Percentiles rank a stretch among this genome's conserved stretches.
These are phyloP conservation scores for Aspergillus alliaceus DNA, from an alignment of 2,329 filamentous ascomycete genomes.

Conservation along the genomic window DNA sequence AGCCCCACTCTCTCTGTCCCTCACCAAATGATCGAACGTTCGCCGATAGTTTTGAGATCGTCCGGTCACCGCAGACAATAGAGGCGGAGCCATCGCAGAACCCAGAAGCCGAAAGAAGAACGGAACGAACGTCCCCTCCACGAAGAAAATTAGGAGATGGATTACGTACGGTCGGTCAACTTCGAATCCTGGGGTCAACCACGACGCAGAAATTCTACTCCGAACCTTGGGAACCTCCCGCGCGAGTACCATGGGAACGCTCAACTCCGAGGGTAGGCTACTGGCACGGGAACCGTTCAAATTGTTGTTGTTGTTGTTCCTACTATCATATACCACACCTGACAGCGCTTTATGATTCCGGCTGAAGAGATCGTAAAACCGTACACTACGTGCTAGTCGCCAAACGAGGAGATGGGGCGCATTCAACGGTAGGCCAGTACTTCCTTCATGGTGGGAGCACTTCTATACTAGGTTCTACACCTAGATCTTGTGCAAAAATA, in stretches of 20 bases:
- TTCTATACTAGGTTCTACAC: background rate
- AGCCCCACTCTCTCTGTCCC: background rate
- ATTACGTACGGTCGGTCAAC: background rate
- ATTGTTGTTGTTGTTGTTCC: no score
- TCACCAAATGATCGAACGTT: constrained; percentile 1
- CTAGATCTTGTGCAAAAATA: background rate
- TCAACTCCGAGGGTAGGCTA: background rate
- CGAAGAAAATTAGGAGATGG: background rate
- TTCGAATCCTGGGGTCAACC: background rate
- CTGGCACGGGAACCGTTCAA: background rate
- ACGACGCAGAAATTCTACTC: background rate
- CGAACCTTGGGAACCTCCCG: background rate
- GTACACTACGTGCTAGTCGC: no score
- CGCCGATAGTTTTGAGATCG: constrained; percentile 1
- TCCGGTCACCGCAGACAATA: background rate
- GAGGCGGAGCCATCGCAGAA: background rate
- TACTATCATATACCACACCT: no score
- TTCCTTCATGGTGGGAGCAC: background rate
- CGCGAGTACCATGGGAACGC: background rate
- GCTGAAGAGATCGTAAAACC: no score
- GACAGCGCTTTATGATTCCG: background rate
- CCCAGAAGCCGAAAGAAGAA: background rate
- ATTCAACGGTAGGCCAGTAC: background rate
- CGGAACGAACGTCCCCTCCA: background rate
- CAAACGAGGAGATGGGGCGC: background rate